These are phyloP conservation scores for Calophaca sinica DNA, from an alignment of 306 rosid species.

Conservation along the genomic window DNA sequence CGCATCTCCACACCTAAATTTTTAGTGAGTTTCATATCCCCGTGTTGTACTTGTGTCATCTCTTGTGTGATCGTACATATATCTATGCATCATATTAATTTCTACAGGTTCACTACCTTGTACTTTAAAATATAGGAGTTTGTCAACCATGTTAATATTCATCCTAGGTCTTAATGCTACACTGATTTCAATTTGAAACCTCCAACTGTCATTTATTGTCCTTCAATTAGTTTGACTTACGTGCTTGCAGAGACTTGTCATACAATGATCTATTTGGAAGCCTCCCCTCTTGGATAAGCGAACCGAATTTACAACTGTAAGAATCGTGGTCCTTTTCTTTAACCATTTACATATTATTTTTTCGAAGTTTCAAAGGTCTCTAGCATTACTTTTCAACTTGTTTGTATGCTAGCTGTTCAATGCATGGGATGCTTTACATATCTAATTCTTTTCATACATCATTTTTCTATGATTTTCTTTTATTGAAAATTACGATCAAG, in stretches of 20 bases:
- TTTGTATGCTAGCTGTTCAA: neutral
- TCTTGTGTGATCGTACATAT: neutral
- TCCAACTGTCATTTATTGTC: neutral
- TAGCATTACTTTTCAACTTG: neutral
- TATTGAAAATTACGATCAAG: neutral
- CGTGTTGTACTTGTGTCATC: neutral
- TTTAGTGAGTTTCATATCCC: too few relatives aligned
- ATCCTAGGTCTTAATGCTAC: neutral
- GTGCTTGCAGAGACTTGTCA: slow-evolving; percentile 77
- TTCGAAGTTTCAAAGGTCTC: neutral
- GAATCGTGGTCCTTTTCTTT: slow-evolving; percentile 28
- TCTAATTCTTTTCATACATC: neutral
- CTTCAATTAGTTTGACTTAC: slow-evolving; percentile 21
- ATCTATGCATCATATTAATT: neutral
- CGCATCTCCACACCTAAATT: too few relatives aligned
- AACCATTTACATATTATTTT: neutral
- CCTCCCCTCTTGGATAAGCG: slow-evolving; percentile 78
- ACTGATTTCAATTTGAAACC: neutral
- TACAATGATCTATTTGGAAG: slow-evolving; percentile 78
- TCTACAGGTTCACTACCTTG: neutral
- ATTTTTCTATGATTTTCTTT: slow-evolving; percentile 6
- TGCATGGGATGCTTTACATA: neutral
- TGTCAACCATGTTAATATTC: slow-evolving; percentile 21
- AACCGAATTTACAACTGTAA: slow-evolving; percentile 62
- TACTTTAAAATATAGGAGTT: neutral